phyloP scores from a whole-genome alignment of 192 early-diverging fungal species.

The Coemansia sp. region DNA sequence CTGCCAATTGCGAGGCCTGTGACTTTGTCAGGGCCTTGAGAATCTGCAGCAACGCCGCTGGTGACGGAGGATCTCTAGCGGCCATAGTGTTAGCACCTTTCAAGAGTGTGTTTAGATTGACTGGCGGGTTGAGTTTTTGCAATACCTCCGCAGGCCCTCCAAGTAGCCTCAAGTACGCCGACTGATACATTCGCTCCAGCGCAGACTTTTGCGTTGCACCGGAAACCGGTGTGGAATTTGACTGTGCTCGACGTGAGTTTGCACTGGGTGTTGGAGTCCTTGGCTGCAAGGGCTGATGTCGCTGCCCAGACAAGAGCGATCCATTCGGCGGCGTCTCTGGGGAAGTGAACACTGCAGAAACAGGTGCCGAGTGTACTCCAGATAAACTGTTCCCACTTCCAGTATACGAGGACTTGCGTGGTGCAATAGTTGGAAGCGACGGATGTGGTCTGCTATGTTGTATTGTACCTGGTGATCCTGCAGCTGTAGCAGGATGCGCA shows the following conservation, averaged over 20 bases:
- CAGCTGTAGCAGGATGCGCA: neutral
- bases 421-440: conserved; percentile 21
- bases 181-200: conserved; percentile 50
- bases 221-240: neutral
- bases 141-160: conserved; percentile 36
- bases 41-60: conserved; percentile 22
- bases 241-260: neutral
- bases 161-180: conserved; percentile 43
- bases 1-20: conserved; percentile 46
- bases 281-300: neutral
- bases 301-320: neutral
- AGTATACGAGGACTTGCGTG: conserved; percentile 9
- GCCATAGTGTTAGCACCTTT: neutral
- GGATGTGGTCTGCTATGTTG: conserved; percentile 21
- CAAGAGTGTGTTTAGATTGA: conserved; percentile 30
- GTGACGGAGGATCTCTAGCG: neutral
- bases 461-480: neutral
- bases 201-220: conserved; percentile 19
- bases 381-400: neutral
- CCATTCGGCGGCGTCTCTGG: conserved; percentile 12
- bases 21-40: conserved; percentile 47
- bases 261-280: neutral
- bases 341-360: conserved; percentile 2
- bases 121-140: conserved; percentile 37
- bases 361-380: conserved; percentile 14